Percentiles rank a stretch among this genome's conserved stretches.
Evolutionary conservation across 257 asterid genomes (phyloP).

Genomic region (Solanum gracilifrons): DNA sequence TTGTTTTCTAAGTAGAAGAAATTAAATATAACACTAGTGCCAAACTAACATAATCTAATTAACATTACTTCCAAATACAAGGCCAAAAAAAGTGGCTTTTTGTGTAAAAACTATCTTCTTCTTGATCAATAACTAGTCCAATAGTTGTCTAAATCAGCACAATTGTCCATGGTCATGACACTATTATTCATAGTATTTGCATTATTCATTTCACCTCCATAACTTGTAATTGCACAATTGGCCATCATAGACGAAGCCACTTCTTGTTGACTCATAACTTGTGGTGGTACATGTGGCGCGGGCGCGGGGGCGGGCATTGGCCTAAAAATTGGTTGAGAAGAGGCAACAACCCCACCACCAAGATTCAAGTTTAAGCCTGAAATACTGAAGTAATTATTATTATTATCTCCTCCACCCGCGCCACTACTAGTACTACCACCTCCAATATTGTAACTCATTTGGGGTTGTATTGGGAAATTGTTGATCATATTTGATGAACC

Average conservation of each 20-base stretch:
- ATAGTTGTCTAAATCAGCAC: conserved; percentile 55
- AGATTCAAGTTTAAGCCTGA: conserved; percentile 75
- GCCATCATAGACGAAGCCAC: conserved; percentile 2
- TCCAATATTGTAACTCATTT: conserved; percentile 23
- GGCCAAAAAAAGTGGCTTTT: neutral
- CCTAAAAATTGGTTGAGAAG: conserved; percentile 27
- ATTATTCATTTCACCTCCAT: conserved; percentile 29
- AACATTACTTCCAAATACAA: neutral
- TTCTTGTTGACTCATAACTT: conserved; percentile 35
- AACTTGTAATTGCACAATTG: conserved; percentile 9
- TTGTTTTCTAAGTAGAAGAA: neutral
- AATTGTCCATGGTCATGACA: conserved; percentile 50
- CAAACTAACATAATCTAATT: neutral
- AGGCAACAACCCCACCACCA: conserved; percentile 19
- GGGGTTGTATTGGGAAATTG: conserved; percentile 42
- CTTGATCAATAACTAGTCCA: conserved; percentile 45
- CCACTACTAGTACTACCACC: neutral
- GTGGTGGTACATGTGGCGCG: conserved; percentile 2
- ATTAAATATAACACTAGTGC: neutral
- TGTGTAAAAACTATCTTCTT: neutral
- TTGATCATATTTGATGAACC: conserved; percentile 15
- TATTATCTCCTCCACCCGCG: neutral
- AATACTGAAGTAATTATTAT: conserved; percentile 43
- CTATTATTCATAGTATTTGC: conserved; percentile 15
- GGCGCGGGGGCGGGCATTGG: conserved; percentile 9